A percentile compares a stretch with the other conserved stretches of the same genome.
Conservation (phyloP, 306 rosid genomes). For the Gleditsia sinensis region DNA sequence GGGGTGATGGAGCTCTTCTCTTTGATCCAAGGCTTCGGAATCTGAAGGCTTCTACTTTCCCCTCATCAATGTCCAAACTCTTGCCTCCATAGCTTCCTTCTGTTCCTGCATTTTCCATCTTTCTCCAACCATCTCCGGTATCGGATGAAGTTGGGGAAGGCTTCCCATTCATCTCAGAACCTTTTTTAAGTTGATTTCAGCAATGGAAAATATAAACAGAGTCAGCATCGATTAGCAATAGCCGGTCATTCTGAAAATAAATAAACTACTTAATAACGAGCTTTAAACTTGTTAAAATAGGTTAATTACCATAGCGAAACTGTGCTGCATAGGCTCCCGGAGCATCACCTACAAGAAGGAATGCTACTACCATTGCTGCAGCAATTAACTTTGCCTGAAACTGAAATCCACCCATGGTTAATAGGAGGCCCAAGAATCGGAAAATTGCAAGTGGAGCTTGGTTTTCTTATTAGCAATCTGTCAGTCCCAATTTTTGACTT, state of each 20-base stretch:
- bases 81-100: constrained; percentile 5
- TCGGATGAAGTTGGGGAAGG: background rate
- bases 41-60: background rate
- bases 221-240: no score
- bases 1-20: constrained; percentile 12
- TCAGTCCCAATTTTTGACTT: background rate
- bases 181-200: background rate
- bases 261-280: no score
- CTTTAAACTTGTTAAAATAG: no score
- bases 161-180: background rate
- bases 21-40: background rate
- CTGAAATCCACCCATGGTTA: constrained; percentile 19
- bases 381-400: constrained; percentile 26
- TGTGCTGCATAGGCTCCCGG: constrained; percentile 15
- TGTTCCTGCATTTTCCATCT: background rate
- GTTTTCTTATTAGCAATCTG: background rate
- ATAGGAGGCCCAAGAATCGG: background rate
- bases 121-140: constrained; percentile 4
- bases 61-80: background rate
- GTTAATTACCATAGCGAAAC: constrained; percentile 25
- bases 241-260: no score
- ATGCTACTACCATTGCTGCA: constrained; percentile 9
- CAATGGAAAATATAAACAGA: background rate
- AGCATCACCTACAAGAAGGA: constrained; percentile 3
- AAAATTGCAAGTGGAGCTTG: background rate